These are phyloP conservation scores for Fonsecaea multimorphosa DNA, from an alignment of 2,329 filamentous ascomycete species.

Conservation along the genomic window DNA sequence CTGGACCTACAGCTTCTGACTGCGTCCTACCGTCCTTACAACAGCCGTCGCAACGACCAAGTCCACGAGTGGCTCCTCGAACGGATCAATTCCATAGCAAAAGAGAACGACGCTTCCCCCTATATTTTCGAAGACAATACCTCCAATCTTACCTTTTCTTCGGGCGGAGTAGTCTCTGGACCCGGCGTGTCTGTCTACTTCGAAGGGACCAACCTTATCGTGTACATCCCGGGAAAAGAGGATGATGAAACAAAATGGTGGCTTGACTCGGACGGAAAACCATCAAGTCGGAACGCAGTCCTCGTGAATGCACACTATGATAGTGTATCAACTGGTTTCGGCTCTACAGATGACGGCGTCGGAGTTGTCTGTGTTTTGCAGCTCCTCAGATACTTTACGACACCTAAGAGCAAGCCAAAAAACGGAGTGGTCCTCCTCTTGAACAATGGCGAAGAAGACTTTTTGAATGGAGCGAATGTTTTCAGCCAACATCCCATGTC, in stretches of 20 bases:
- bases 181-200: constrained; percentile 71
- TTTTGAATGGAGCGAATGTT: constrained; percentile 81
- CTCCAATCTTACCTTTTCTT: constrained; percentile 77
- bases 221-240: constrained; percentile 84
- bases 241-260: constrained; percentile 78
- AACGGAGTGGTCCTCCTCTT: constrained; percentile 82
- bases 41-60: constrained; percentile 80
- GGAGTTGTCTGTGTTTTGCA: constrained; percentile 87
- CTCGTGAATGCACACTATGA: constrained; percentile 96
- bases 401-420: constrained; percentile 71
- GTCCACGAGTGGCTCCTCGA: constrained; percentile 77
- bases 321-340: constrained; percentile 88
- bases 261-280: constrained; percentile 58
- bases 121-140: constrained; percentile 78
- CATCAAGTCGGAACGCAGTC: constrained; percentile 72
- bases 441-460: constrained; percentile 97
- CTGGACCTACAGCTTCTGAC: constrained; percentile 78
- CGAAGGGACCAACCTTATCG: constrained; percentile 88
- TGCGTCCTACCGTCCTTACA: constrained; percentile 82
- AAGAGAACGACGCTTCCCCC: constrained; percentile 59
- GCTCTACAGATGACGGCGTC: constrained; percentile 92
- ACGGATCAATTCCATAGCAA: constrained; percentile 73
- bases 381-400: constrained; percentile 83
- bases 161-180: constrained; percentile 50
- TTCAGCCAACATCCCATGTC: constrained; percentile 84